Percentiles rank a stretch among this genome's conserved stretches.
These are phyloP conservation scores for Thielaviopsis musarum DNA, from an alignment of 2,329 filamentous ascomycete species.

Conservation along the genomic window DNA sequence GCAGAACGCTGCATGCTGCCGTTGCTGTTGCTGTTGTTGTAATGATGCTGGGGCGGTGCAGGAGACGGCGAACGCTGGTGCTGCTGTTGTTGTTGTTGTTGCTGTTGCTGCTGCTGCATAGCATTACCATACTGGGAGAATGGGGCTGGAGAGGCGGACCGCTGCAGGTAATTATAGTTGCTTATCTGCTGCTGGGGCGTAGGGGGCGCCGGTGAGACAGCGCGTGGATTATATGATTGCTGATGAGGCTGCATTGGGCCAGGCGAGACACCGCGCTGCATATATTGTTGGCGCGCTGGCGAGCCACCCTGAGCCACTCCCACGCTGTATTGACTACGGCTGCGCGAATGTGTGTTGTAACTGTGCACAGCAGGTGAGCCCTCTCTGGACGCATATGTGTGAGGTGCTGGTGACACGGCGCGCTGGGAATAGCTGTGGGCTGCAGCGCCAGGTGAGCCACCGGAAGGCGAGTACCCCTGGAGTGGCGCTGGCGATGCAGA, in stretches of 20 bases:
- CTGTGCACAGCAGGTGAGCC: conserved; percentile 20
- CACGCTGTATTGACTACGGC: conserved; percentile 12
- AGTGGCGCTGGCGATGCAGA: conserved; percentile 6
- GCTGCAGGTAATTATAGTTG: conserved; percentile 15
- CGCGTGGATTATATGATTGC: conserved; percentile 19
- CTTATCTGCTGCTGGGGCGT: conserved; percentile 13
- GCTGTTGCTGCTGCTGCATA: conserved; percentile 16
- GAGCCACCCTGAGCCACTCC: conserved; percentile 16
- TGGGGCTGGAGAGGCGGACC: conserved; percentile 12
- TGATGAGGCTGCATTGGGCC: conserved; percentile 18
- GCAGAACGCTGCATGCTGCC: conserved; percentile 11
- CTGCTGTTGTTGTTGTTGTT: conserved; percentile 16
- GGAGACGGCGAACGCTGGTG: conserved; percentile 23
- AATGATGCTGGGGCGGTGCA: conserved; percentile 20
- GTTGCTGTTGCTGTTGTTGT: neutral
- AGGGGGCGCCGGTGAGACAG: conserved; percentile 22
- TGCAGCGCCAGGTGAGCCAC: neutral
- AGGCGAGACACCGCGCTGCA: conserved; percentile 18
- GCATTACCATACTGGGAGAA: conserved; percentile 8
- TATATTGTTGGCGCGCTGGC: conserved; percentile 17
- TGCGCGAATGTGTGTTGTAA: conserved; percentile 13
- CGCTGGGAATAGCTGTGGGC: conserved; percentile 13
- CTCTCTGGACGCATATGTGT: conserved; percentile 13
- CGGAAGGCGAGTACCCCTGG: conserved; percentile 1
- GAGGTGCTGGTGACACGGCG: conserved; percentile 16